Evolutionary conservation across 352 stramenopile species (phyloP).

Genomic region (Aphanomyces stellatus): DNA sequence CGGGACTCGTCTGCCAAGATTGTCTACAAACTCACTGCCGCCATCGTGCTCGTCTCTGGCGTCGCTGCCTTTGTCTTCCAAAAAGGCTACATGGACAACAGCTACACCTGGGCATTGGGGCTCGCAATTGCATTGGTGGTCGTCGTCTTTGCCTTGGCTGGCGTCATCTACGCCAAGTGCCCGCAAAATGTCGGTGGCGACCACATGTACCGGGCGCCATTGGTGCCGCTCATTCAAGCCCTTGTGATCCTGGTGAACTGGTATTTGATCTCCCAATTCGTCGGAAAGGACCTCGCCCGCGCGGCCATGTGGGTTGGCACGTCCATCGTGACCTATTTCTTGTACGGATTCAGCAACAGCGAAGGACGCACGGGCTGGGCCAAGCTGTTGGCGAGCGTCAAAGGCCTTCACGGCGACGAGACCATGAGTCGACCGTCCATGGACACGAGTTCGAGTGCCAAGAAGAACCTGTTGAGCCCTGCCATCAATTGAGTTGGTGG

Average conservation of each 20-base stretch:
- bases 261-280: constrained; percentile 57
- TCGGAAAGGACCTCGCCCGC: constrained; percentile 37
- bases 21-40: constrained; percentile 34
- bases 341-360: constrained; percentile 62
- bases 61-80: constrained; percentile 58
- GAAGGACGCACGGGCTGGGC: constrained; percentile 54
- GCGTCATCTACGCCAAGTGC: constrained; percentile 31
- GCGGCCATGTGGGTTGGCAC: constrained; percentile 43
- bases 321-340: constrained; percentile 60
- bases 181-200: constrained; percentile 38
- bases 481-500: too few species aligned
- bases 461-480: too few species aligned
- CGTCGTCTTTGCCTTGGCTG: background rate
- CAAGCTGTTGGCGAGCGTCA: constrained; percentile 33
- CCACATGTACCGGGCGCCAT: constrained; percentile 43
- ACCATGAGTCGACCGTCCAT: too few species aligned
- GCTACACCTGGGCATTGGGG: constrained; percentile 27
- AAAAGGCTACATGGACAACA: constrained; percentile 51
- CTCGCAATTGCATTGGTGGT: constrained; percentile 3
- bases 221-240: constrained; percentile 60
- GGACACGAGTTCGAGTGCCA: too few species aligned
- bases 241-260: constrained; percentile 56
- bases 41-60: constrained; percentile 29
- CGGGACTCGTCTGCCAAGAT: constrained; percentile 41
- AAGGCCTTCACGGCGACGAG: too few species aligned